Base-by-base conservation (phyloP, 345 rosid genomes). In the Clausena lansium region DNA sequence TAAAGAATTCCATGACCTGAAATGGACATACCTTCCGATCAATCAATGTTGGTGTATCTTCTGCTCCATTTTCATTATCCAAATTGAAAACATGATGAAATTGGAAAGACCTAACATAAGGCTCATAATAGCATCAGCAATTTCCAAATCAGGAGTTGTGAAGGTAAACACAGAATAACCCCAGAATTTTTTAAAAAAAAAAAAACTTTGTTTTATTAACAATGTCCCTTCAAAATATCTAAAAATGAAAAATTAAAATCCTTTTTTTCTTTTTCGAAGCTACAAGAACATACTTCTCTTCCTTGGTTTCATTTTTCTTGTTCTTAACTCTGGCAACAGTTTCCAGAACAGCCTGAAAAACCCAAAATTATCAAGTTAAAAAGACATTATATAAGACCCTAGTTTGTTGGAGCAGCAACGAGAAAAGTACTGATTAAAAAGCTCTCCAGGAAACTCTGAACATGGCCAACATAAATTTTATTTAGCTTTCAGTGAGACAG, bases 261-360 rank as follows among this genome's bases (percentile, higher is more conserved):
- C 22, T 11, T 45, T 45, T 45, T 3, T 32, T 2, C 9, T 33
- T 50, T 36, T 36, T 27, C 7, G 0, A 81, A 70, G 73, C 82
- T 11, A 52, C 25, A 60, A 78, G 71, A 70, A 85, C 90, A 82
- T 87, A 95, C 99, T 92, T 92, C 73, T 92, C 99, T 73, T 91
- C 97, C 86, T 90, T 91, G 54, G 94, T 90, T 65, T 93, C 97
- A 83, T 93, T 93, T 89, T 93, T 93, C 90, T 93, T 93, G 22
- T 93, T 63, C 85, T 81, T 91, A 41, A 91, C 91, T 72, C 98
- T 93, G 52, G 97, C 97, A 25, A 93, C 98, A 63, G 94, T 93
- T 87, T 93, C 98, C 88, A 95, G 74, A 82, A 91, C 97, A 80
- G 99, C 98, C 99, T 92, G 89, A 77, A 25, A 41, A 81, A 75